Evolutionary conservation across 495 filamentous ascomycete species (phyloP).

Genomic region (Neurospora sp.): DNA sequence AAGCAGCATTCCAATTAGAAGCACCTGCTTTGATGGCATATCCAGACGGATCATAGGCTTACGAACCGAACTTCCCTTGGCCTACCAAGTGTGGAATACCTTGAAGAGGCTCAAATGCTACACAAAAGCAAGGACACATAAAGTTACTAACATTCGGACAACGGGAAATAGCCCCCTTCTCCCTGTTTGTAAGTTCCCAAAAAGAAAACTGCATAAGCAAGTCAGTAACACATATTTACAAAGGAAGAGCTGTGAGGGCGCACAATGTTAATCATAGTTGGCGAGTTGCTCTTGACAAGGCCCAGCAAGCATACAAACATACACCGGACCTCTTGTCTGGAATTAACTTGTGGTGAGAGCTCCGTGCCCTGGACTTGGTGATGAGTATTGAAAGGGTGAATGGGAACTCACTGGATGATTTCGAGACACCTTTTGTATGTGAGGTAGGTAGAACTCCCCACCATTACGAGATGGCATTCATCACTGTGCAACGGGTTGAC

Average conservation of each 20-base stretch:
- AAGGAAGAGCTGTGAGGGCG: neutral
- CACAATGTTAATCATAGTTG: neutral
- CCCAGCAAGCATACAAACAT: neutral
- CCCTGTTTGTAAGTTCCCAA: neutral
- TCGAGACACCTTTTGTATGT: neutral
- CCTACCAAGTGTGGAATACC: neutral
- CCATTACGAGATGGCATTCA: slow-evolving; percentile 8
- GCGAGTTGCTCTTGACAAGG: neutral
- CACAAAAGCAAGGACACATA: neutral
- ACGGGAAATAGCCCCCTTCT: neutral
- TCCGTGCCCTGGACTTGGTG: neutral
- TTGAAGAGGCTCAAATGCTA: neutral
- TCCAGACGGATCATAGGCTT: neutral
- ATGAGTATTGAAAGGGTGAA: neutral
- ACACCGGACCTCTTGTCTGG: neutral
- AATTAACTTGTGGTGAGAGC: neutral
- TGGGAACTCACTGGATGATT: neutral
- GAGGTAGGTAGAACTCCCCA: neutral
- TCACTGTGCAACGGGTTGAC: slow-evolving; percentile 1
- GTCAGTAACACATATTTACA: neutral
- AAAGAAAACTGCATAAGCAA: neutral
- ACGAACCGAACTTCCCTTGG: neutral
- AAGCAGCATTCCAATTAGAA: neutral
- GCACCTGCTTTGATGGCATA: neutral
- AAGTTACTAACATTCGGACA: neutral